Conservation (phyloP, 208 protist species). For the Strigomonas culicis region DNA sequence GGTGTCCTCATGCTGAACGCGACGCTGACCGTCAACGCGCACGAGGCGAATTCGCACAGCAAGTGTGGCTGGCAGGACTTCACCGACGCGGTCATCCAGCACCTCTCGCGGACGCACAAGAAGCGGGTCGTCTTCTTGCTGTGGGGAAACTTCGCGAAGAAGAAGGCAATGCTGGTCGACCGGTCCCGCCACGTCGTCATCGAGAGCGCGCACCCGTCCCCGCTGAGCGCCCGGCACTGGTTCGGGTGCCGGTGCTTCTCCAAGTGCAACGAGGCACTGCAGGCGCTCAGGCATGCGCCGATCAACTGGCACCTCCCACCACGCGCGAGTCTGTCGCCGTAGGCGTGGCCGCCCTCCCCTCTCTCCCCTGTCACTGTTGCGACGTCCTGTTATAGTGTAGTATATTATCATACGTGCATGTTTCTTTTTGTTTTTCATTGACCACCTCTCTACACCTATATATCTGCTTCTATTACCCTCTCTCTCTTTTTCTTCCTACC, state of each 20-base stretch:
- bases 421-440: neutral
- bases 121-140: constrained; percentile 93
- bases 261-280: constrained; percentile 74
- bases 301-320: constrained; percentile 81
- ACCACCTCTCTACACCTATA: neutral
- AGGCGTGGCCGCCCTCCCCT: too few species aligned
- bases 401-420: neutral
- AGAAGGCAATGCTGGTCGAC: constrained; percentile 89
- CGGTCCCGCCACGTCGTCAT: constrained; percentile 85
- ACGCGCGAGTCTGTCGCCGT: neutral
- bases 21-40: constrained; percentile 92
- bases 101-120: constrained; percentile 59
- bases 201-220: constrained; percentile 84
- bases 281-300: constrained; percentile 47
- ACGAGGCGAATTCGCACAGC: constrained; percentile 93
- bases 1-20: constrained; percentile 98
- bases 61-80: constrained; percentile 94
- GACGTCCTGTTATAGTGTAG: neutral
- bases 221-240: constrained; percentile 75
- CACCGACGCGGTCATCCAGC: constrained; percentile 93
- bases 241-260: constrained; percentile 82
- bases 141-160: constrained; percentile 93
- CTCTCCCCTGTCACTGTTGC: too few species aligned
- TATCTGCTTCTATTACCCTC: neutral
- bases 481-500: constrained; percentile 11